phyloP scores from a whole-genome alignment of 257 asterid species.

The Cruciata laevipes region DNA sequence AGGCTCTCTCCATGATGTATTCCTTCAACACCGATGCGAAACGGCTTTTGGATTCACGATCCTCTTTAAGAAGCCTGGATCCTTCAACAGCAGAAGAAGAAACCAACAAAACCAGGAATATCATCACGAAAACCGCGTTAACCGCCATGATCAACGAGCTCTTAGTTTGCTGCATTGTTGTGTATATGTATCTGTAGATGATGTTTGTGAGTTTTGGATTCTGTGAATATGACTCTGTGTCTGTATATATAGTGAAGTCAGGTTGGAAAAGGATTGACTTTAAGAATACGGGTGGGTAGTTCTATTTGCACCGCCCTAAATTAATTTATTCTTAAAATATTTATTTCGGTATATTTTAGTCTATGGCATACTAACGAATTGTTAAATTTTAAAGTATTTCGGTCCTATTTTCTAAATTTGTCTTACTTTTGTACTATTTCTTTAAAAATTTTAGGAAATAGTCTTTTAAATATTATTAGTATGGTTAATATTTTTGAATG shows the following conservation, averaged over 20 bases:
- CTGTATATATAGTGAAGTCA: not conserved
- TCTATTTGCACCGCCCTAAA: too few relatives aligned
- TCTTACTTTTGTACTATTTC: too few relatives aligned
- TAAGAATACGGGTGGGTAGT: conserved; percentile 8
- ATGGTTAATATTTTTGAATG: too few relatives aligned
- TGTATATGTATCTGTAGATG: not conserved
- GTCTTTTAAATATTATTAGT: too few relatives aligned
- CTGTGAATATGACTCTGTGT: not conserved
- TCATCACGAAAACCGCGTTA: conserved; percentile 10
- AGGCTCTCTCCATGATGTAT: conserved; percentile 18
- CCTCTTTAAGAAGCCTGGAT: conserved; percentile 16
- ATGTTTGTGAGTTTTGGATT: not conserved
- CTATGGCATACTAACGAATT: too few relatives aligned
- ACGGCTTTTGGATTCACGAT: not conserved
- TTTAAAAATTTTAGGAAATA: too few relatives aligned
- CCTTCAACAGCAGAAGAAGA: conserved; percentile 22
- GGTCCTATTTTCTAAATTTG: too few relatives aligned
- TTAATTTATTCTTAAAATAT: too few relatives aligned
- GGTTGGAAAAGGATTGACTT: not conserved
- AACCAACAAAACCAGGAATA: conserved; percentile 1
- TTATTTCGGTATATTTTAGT: too few relatives aligned
- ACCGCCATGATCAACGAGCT: conserved; percentile 10
- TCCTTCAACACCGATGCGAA: conserved; percentile 2
- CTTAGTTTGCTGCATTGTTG: conserved; percentile 8
- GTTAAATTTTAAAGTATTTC: too few relatives aligned